phyloP scores from a whole-genome alignment of 1,284 basidiomycete genomes.

The Sanguinoderma infundibulare region DNA sequence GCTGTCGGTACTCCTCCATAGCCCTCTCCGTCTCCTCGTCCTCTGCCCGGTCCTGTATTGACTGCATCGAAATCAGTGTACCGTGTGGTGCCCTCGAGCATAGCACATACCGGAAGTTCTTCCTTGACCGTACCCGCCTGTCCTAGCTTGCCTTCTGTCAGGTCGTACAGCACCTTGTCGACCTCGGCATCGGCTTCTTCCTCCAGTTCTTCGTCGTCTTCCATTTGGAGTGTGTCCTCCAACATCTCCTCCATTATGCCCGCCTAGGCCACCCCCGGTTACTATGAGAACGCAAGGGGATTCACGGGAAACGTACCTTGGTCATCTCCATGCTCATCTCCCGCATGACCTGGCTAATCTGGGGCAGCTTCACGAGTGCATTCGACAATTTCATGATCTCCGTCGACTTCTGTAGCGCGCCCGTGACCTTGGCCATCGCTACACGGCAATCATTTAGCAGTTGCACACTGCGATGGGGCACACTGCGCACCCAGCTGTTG shows the following conservation, averaged over 20 bases:
- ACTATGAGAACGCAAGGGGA: background rate
- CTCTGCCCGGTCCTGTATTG: conserved; percentile 61
- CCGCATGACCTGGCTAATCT: conserved; percentile 92
- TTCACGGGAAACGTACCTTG: conserved; percentile 60
- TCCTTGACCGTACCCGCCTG: conserved; percentile 76
- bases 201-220: conserved; percentile 94
- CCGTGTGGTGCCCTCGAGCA: background rate
- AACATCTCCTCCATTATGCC: conserved; percentile 95
- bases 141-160: conserved; percentile 96
- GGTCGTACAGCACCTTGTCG: conserved; percentile 94
- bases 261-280: conserved; percentile 56
- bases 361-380: conserved; percentile 88
- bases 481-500: conserved; percentile 85
- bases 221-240: conserved; percentile 83
- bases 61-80: conserved; percentile 37
- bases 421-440: conserved; percentile 99
- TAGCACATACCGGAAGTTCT: conserved; percentile 76
- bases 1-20: conserved; percentile 86
- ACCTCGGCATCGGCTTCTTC: conserved; percentile 98
- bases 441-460: background rate
- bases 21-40: conserved; percentile 85
- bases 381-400: conserved; percentile 99
- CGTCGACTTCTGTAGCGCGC: conserved; percentile 94
- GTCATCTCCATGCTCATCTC: conserved; percentile 99
- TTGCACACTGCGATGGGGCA: conserved; percentile 1